Base-by-base conservation (phyloP, 73 alveolate species). In the Paramecium caudatum region DNA sequence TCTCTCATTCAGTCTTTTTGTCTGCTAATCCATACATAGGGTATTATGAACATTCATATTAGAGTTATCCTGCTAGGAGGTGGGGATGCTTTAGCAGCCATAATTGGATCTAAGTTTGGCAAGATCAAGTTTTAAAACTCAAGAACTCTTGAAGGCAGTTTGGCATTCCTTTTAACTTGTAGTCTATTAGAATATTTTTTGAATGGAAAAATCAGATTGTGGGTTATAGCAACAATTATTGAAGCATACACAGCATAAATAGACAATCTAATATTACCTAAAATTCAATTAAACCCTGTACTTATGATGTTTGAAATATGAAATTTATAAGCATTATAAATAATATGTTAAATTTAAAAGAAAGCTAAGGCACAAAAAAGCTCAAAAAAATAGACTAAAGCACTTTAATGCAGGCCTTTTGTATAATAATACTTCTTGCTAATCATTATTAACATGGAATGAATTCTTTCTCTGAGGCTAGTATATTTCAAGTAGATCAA, bases 31-130 rank as follows among this genome's bases (percentile, higher is more conserved):
- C 23, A 74, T 45, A 9, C 43, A 41, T 45, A 21, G 88, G 69
- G 68, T 45, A 41, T 74, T 21, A 21, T 19, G 17, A 2, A 45
- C 32, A 74, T 27, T 41, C 43, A 2, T 3, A 3, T 13, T 30
- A 65, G 83, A 0, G 34, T 65, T 10, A 65, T 65, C 10, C 16
- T 23, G 6, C 19, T 74, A 74, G 88, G 88, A 41, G 21, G 36
- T 19, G 88, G 88, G 19, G 88, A 74, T 74, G n/a, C 88, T 7
- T 37, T 74, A 15, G 88, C 88, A 19, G 88, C 88, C 17, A 74
- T 74, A 41, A 45, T 74, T 37, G 88, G 88, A 27, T 74, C 88
- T 10, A 1, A 74, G 43, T 74, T 74, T 39, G 88, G 88, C 9
- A 74, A 21, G 19, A n/a, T 74, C 17, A 74, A 74, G 16, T 45